These are phyloP conservation scores for Aspergillus fructus DNA, from an alignment of 2,329 filamentous ascomycete species.

Conservation along the genomic window DNA sequence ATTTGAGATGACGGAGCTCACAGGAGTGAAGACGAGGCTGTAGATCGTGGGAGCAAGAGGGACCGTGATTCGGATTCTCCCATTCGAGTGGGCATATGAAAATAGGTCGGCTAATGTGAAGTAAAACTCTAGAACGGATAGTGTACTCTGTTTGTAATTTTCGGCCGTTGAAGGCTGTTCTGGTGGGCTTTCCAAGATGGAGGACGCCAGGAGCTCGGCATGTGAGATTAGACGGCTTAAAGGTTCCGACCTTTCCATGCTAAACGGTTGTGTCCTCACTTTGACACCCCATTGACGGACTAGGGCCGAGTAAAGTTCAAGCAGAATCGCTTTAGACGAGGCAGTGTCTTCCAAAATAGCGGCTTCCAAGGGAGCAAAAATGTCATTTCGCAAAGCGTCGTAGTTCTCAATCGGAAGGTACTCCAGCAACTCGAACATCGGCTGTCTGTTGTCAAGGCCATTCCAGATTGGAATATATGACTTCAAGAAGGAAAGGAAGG, in stretches of 20 bases:
- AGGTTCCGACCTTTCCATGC: constrained; percentile 28
- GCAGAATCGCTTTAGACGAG: constrained; percentile 58
- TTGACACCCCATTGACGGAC: constrained; percentile 55
- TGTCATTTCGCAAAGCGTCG: constrained; percentile 35
- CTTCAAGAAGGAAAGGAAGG: constrained; percentile 37
- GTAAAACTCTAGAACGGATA: constrained; percentile 66
- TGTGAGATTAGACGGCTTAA: constrained; percentile 50
- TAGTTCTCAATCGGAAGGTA: constrained; percentile 32
- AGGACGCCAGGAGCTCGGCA: constrained; percentile 56
- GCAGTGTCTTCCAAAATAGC: constrained; percentile 38
- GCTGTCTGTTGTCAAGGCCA: constrained; percentile 54
- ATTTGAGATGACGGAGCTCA: constrained; percentile 63
- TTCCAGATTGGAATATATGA: constrained; percentile 63
- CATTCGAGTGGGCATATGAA: constrained; percentile 51
- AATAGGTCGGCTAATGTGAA: constrained; percentile 62
- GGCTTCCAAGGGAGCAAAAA: constrained; percentile 42
- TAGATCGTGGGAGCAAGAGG: constrained; percentile 70
- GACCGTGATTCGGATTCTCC: constrained; percentile 64
- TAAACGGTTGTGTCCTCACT: constrained; percentile 29
- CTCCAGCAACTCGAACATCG: constrained; percentile 37
- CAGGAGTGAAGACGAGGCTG: constrained; percentile 65
- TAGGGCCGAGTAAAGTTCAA: constrained; percentile 67
- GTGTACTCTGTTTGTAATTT: constrained; percentile 37
- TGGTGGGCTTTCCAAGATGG: constrained; percentile 55
- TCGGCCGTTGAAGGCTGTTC: constrained; percentile 10